phyloP scores from a whole-genome alignment of 1,284 basidiomycete species.

The Leccinum glutinopallens region DNA sequence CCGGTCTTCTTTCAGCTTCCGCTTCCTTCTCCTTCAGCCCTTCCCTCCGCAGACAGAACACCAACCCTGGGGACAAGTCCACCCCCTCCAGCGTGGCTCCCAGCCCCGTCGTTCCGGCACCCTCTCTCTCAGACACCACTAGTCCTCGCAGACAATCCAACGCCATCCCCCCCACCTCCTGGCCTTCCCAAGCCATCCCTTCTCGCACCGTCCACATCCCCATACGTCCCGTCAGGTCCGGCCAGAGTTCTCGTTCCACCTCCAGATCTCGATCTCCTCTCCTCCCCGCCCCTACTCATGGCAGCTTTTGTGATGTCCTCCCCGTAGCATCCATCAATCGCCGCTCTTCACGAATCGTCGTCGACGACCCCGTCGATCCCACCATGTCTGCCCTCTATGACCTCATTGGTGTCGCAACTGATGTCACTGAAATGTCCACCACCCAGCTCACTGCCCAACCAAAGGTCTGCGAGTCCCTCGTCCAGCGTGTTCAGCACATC shows the following conservation, averaged over 20 bases:
- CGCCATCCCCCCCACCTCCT: slow-evolving; percentile 50
- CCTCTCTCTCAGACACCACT: slow-evolving; percentile 60
- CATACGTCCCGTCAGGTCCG: slow-evolving; percentile 65
- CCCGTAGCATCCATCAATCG: slow-evolving; percentile 59
- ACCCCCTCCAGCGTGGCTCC: slow-evolving; percentile 44
- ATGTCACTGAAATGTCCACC: slow-evolving; percentile 89
- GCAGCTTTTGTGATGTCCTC: slow-evolving; percentile 61
- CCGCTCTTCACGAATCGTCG: slow-evolving; percentile 70
- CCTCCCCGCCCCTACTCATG: slow-evolving; percentile 69
- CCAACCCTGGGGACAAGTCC: slow-evolving; percentile 67
- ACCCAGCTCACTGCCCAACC: slow-evolving; percentile 83
- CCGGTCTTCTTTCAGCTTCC: slow-evolving; percentile 61
- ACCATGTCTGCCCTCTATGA: slow-evolving; percentile 92
- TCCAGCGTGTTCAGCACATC: slow-evolving; percentile 88
- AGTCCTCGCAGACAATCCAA: slow-evolving; percentile 64
- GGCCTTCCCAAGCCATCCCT: slow-evolving; percentile 52
- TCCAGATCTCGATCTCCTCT: slow-evolving; percentile 95
- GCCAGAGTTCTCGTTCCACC: slow-evolving; percentile 90
- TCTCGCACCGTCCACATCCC: slow-evolving; percentile 80
- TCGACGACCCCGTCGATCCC: slow-evolving; percentile 83
- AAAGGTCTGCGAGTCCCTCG: slow-evolving; percentile 84
- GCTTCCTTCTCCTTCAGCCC: slow-evolving; percentile 60
- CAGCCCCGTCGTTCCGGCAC: slow-evolving; percentile 53
- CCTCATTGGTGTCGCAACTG: slow-evolving; percentile 93
- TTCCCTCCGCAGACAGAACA: slow-evolving; percentile 65